Base-by-base conservation (phyloP, 441 rosid species). In the Populus tomentosa region DNA sequence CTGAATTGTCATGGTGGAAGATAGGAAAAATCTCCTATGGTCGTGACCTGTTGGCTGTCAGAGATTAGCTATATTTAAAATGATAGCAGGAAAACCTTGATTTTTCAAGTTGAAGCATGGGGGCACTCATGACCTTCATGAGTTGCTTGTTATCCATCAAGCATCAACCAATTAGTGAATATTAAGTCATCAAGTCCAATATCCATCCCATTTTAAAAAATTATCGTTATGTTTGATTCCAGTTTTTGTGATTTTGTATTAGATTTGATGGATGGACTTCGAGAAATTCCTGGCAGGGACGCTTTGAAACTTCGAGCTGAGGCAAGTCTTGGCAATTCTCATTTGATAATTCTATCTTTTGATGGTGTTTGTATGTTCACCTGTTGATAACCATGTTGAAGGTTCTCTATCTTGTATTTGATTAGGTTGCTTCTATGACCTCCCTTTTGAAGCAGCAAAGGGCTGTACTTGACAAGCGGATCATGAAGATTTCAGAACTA, bases 281-380 rank as follows among this genome's bases (percentile, higher is more conserved):
- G 98, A 70, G 95, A 95, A 83, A 87, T 91, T 67, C 90, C 96
- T 14, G 91, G 96, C 35, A 89, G 99, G 81, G 98, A 95, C 70
- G 90, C 98, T n/a, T 81, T 95, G 82, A 92, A 92, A 90, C 96
- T 95, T 75, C 82, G 98, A 79, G 96, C 97, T 38, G 99, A 95
- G 91, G 98, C 80, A 82, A 85, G 86, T 82, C 36, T 7, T 6
- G 10, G 40, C 59, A 32, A 40, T 24, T 64, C 10, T 14, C 67
- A 16, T 33, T 28, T 20, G 9, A 28, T 36, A 0, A 42, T 62
- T 69, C 26, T 28, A 14, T 16, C 16, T 69, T 33, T 50, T 62
- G 38, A 56, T 35, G 6, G 14, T 24, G 8, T 21, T 64, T 9
- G 26, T 13, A 26, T 32, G 16, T 10, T 18, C 36, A 33, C 36